These are phyloP conservation scores for Decorospora gaudefroyi DNA, from an alignment of 2,329 filamentous ascomycete genomes.

Conservation along the genomic window DNA sequence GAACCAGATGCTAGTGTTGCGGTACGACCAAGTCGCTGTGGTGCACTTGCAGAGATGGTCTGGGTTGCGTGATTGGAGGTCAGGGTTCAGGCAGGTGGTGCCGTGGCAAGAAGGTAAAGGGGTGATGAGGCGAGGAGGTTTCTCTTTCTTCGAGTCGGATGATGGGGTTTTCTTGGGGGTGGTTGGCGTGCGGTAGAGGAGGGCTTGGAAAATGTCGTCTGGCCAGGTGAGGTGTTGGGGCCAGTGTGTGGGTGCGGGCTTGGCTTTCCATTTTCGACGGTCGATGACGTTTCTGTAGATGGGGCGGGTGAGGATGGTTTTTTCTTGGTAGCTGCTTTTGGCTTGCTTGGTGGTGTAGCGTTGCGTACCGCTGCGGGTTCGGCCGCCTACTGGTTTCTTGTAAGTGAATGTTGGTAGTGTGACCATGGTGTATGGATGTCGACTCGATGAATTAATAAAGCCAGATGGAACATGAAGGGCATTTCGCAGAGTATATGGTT, in stretches of 20 bases:
- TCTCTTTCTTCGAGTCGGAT: background rate
- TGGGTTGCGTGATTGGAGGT: background rate
- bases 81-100: background rate
- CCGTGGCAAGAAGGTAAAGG: background rate
- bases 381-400: background rate
- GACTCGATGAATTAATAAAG: background rate
- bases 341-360: background rate
- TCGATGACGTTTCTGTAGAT: background rate
- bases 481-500: too few species aligned
- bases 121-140: background rate
- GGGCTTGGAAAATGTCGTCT: background rate
- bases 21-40: background rate
- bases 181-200: background rate
- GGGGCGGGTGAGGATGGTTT: background rate
- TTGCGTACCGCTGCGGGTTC: too few species aligned
- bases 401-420: constrained; percentile 3
- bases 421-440: background rate
- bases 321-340: background rate
- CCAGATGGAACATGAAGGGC: background rate
- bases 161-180: background rate
- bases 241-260: background rate
- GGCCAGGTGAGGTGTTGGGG: background rate
- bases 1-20: background rate
- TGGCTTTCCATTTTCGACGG: background rate
- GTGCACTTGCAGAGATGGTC: constrained; percentile 1